Base-by-base conservation (phyloP, 495 filamentous ascomycete genomes). In the Trichoderma virens region DNA sequence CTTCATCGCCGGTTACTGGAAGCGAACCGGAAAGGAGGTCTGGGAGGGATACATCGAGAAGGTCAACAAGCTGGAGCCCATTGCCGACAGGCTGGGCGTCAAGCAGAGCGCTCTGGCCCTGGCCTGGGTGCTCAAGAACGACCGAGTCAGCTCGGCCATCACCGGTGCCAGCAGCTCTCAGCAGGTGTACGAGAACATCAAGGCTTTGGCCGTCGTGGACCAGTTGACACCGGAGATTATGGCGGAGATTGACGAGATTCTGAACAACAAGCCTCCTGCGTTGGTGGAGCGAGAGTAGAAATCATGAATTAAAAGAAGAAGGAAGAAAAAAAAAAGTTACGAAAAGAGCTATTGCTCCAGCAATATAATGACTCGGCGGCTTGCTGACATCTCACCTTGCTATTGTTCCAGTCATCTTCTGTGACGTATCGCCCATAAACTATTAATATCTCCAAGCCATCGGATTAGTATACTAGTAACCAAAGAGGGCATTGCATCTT, bases 101-200 rank as follows among this genome's bases (percentile, higher is more conserved):
- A 84, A 81, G 60, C 81, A 84, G 67, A 83, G 86, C 31, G 83
- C 85, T 65, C 76, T 94, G 64, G 87, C 90, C 0, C 76, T 92
- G 54, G 91, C 90, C 9, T 94, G 90, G 90, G 84, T 90, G 65
- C 74, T 93, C 61, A 88, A 85, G 75, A 93, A 94, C 70, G 81
- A 82, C 30, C 83, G 90, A 64, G 83, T 95, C 65, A 86, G 83
- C 54, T 85, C 82, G 4, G 88, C 89, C 66, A 92, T 94, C 74
- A 90, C 86, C 1, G 91, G 90, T 20, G 90, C 90, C 1, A 89
- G 86, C 67, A 79, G 80, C 59, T 79, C 84, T 14, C 84, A 88
- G 75, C 90, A 95, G 76, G 80, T 95, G 18, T 82, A 82, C 59
- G 86, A 93, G 69, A 89, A 88, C 63, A 75, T 91, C 43, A 75